phyloP scores from a whole-genome alignment of 306 rosid genomes.

The Alnus rubra region DNA sequence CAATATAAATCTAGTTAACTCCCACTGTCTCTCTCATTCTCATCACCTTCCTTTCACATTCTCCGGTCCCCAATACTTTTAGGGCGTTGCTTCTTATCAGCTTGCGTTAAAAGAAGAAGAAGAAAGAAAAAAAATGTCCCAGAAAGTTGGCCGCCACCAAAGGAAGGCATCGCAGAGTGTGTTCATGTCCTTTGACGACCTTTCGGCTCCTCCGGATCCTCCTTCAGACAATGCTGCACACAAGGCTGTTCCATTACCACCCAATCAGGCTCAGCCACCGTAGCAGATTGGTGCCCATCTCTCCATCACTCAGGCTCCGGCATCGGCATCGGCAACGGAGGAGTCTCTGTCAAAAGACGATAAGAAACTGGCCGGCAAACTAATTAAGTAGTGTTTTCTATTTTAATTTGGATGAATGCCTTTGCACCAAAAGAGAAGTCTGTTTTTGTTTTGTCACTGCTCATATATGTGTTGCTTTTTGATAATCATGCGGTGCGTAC shows the following conservation, averaged over 20 bases:
- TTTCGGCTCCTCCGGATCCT: slow-evolving; percentile 8
- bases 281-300: background rate
- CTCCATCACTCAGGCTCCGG: background rate
- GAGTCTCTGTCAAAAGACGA: background rate
- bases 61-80: background rate
- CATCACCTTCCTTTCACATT: background rate
- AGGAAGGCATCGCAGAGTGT: slow-evolving; percentile 47
- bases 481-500: too few relatives aligned
- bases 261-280: background rate
- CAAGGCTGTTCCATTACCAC: slow-evolving; percentile 1
- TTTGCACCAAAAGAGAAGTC: background rate
- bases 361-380: background rate
- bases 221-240: slow-evolving; percentile 5
- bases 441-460: background rate
- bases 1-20: background rate
- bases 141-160: slow-evolving; percentile 36
- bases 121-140: slow-evolving; percentile 28
- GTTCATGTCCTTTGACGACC: slow-evolving; percentile 30
- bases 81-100: background rate
- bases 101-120: background rate
- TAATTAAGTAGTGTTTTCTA: background rate
- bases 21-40: background rate
- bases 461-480: too few relatives aligned
- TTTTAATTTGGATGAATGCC: background rate
- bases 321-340: background rate